Percentiles rank a stretch among this genome's conserved stretches.
These are phyloP conservation scores for Darksidea phi DNA, from an alignment of 495 filamentous ascomycete species.

Conservation along the genomic window DNA sequence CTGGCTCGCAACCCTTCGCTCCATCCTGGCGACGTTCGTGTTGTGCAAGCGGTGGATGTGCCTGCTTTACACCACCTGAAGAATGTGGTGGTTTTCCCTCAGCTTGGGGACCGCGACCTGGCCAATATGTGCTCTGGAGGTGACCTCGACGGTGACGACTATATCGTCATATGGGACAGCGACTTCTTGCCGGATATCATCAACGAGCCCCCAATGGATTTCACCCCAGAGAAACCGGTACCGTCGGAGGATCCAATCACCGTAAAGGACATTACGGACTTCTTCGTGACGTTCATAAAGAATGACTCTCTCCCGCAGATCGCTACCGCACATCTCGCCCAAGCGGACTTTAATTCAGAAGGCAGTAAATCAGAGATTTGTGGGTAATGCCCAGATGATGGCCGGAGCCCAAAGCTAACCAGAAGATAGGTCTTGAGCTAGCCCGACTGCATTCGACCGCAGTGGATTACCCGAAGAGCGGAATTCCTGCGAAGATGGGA, in stretches of 20 bases:
- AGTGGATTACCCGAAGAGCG: conserved; percentile 93
- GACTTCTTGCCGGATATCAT: conserved; percentile 68
- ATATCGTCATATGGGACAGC: conserved; percentile 87
- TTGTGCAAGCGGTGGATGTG: conserved; percentile 79
- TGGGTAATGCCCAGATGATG: conserved; percentile 30
- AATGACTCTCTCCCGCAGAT: conserved; percentile 78
- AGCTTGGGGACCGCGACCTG: conserved; percentile 78
- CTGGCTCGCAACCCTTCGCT: conserved; percentile 91
- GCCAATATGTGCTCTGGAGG: conserved; percentile 95
- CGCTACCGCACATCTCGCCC: conserved; percentile 79
- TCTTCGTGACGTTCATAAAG: conserved; percentile 94
- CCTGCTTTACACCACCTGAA: conserved; percentile 69
- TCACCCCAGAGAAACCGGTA: conserved; percentile 53
- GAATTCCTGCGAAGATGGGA: conserved; percentile 67
- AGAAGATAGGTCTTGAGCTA: conserved; percentile 56
- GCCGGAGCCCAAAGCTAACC: conserved; percentile 1
- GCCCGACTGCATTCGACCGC: conserved; percentile 84
- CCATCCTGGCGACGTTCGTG: conserved; percentile 88
- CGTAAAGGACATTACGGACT: conserved; percentile 68
- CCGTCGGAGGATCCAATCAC: conserved; percentile 58
- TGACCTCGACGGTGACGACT: conserved; percentile 96
- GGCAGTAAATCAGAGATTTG: conserved; percentile 72
- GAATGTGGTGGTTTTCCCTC: conserved; percentile 84
- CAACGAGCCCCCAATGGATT: conserved; percentile 75
- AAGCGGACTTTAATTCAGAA: conserved; percentile 60